phyloP scores from a whole-genome alignment of 495 filamentous ascomycete species.

The Cenococcum geophilum region DNA sequence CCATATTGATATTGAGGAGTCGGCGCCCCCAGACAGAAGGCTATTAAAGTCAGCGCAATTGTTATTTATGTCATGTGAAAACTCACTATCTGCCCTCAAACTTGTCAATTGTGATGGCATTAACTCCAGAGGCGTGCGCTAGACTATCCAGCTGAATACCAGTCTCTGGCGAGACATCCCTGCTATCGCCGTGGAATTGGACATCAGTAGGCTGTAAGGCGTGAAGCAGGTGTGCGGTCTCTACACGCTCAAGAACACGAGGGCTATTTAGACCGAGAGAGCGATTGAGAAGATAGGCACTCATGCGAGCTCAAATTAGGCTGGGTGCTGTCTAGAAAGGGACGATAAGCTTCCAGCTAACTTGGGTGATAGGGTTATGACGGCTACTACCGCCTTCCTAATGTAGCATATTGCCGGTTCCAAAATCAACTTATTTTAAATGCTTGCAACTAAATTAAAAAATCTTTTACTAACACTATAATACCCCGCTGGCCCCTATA shows the following conservation, averaged over 20 bases:
- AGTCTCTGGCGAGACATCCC: background rate
- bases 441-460: no score
- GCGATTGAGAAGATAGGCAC: conserved; percentile 68
- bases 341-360: no score
- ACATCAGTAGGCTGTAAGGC: conserved; percentile 52
- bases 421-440: no score
- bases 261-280: conserved; percentile 58
- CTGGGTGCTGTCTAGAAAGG: background rate
- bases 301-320: conserved; percentile 56
- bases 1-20: conserved; percentile 75
- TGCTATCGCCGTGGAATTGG: conserved; percentile 12
- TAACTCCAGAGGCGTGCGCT: conserved; percentile 72
- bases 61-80: background rate
- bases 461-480: no score
- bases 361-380: no score
- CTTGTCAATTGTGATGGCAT: conserved; percentile 64
- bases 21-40: conserved; percentile 75
- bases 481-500: no score
- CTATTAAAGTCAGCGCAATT: conserved; percentile 38
- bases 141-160: conserved; percentile 26
- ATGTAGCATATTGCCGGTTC: no score
- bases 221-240: conserved; percentile 55
- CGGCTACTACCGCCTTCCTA: no score
- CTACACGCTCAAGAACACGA: conserved; percentile 55
- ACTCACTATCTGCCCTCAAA: conserved; percentile 72